Conservation (phyloP, 768 basidiomycete species). For the Fistulinella prunicolor region DNA sequence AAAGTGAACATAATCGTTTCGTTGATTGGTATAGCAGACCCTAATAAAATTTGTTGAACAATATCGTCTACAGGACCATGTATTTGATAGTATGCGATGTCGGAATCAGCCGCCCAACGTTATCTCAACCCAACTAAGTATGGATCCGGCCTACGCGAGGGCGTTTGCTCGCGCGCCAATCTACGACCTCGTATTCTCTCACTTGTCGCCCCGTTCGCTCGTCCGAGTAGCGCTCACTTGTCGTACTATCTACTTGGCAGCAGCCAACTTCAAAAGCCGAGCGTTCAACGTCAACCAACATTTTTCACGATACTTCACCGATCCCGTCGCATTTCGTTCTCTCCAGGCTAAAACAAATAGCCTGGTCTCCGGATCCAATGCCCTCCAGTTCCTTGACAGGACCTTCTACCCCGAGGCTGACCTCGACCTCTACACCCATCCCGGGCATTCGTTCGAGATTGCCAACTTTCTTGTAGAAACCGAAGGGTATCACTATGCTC, state of each 20-base stretch:
- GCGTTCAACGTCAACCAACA: slow-evolving; percentile 37
- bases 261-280: slow-evolving; percentile 20
- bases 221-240: slow-evolving; percentile 22
- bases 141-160: neutral
- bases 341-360: slow-evolving; percentile 43
- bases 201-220: slow-evolving; percentile 27
- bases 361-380: slow-evolving; percentile 52
- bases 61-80: too few species aligned
- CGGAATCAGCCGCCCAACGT: too few species aligned
- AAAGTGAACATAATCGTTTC: too few species aligned
- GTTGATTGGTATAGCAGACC: too few species aligned
- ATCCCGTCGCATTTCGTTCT: slow-evolving; percentile 40
- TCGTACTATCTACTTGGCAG: slow-evolving; percentile 10
- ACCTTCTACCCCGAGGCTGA: slow-evolving; percentile 44
- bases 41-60: too few species aligned
- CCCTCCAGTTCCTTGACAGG: slow-evolving; percentile 51
- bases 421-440: slow-evolving; percentile 49
- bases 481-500: slow-evolving; percentile 32
- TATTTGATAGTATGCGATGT: too few species aligned
- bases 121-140: too few species aligned
- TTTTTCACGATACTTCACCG: slow-evolving; percentile 35
- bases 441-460: slow-evolving; percentile 30
- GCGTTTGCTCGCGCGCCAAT: slow-evolving; percentile 19
- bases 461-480: slow-evolving; percentile 32
- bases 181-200: slow-evolving; percentile 20